Conservation (phyloP, 257 asterid genomes). For the Solanum dulcamara region DNA sequence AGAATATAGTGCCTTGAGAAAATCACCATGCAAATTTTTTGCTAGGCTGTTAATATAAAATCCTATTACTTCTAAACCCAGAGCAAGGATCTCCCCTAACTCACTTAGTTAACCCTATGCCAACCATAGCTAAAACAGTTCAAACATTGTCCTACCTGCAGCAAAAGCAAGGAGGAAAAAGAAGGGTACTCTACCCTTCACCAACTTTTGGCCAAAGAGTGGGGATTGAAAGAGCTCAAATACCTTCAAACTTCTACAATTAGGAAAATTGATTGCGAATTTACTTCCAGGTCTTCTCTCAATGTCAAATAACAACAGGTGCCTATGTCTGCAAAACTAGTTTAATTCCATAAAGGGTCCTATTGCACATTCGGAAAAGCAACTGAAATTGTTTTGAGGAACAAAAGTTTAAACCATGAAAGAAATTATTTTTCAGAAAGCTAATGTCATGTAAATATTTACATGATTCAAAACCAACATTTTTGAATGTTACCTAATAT, state of each 20-base stretch:
- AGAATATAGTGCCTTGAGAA: neutral
- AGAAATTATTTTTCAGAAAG: neutral
- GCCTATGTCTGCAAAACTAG: neutral
- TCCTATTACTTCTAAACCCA: neutral
- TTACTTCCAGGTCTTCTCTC: neutral
- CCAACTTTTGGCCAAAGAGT: neutral
- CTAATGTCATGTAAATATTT: neutral
- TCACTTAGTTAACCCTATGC: neutral
- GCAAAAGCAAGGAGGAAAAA: neutral
- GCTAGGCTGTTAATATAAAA: neutral
- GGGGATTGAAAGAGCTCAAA: neutral
- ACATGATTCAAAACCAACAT: neutral
- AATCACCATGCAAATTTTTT: neutral
- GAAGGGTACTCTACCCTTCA: neutral
- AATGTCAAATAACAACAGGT: neutral
- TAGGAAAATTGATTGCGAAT: neutral
- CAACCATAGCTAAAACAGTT: neutral
- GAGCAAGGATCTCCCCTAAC: neutral
- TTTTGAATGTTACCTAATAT: slow-evolving; percentile 36
- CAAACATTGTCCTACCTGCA: neutral
- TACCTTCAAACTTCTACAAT: neutral
- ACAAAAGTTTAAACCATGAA: neutral
- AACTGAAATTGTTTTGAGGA: neutral
- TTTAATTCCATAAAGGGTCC: neutral
- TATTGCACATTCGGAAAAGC: neutral